phyloP scores from a whole-genome alignment of 2,329 filamentous ascomycete species.

The Aspergillus spinulosporus region DNA sequence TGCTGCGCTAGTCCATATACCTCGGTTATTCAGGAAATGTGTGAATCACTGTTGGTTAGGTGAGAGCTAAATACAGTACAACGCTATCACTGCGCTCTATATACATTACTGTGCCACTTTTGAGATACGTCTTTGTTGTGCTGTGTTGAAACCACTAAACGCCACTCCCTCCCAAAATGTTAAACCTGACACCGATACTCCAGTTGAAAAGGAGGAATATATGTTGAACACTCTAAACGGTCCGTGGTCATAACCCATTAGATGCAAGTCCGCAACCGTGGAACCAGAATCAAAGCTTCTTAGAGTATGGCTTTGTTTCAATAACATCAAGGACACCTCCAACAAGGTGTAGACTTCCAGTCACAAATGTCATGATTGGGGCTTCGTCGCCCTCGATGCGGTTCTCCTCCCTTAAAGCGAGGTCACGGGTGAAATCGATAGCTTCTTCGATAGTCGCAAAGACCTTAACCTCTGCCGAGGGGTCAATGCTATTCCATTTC shows the following conservation, averaged over 20 bases:
- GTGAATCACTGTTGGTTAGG: not conserved
- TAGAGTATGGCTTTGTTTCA: slow-evolving; percentile 48
- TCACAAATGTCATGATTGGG: slow-evolving; percentile 67
- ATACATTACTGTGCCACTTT: not conserved
- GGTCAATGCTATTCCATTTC: slow-evolving; percentile 59
- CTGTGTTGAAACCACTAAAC: slow-evolving; percentile 12
- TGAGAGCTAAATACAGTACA: not conserved
- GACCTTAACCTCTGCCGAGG: slow-evolving; percentile 56
- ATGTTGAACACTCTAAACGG: slow-evolving; percentile 23
- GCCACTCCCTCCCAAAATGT: not conserved
- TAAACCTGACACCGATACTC: slow-evolving; percentile 8
- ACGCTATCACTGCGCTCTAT: slow-evolving; percentile 3
- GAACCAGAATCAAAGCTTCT: slow-evolving; percentile 11
- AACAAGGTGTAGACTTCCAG: slow-evolving; percentile 81
- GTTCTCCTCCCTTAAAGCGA: slow-evolving; percentile 39
- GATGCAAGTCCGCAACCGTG: not conserved
- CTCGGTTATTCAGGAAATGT: not conserved
- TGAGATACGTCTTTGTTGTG: not conserved
- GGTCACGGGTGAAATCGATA: slow-evolving; percentile 56
- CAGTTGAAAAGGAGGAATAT: slow-evolving; percentile 19
- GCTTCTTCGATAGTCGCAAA: slow-evolving; percentile 69
- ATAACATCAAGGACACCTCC: slow-evolving; percentile 75
- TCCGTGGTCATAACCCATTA: not conserved
- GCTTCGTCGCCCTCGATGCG: slow-evolving; percentile 34
- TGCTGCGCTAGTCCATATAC: not conserved